Conservation (phyloP, 768 basidiomycete species). For the Galerina sulciceps region DNA sequence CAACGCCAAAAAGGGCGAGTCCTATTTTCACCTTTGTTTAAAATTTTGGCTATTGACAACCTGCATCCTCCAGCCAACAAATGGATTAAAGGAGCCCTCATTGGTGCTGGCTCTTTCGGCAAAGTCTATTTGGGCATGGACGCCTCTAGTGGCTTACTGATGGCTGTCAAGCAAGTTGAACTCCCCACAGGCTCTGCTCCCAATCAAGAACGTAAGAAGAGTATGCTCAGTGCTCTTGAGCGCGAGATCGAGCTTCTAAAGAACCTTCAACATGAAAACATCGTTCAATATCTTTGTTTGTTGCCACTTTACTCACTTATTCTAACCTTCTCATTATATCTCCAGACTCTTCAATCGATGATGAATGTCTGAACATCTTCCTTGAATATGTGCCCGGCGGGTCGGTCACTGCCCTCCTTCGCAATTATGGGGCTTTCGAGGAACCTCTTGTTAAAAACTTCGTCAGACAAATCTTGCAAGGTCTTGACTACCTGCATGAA, state of each 20-base stretch:
- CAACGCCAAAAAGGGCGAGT: slow-evolving; percentile 30
- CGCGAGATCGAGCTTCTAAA: slow-evolving; percentile 94
- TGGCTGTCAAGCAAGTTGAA: slow-evolving; percentile 98
- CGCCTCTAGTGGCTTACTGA: slow-evolving; percentile 84
- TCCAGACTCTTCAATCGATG: slow-evolving; percentile 91
- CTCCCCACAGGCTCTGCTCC: slow-evolving; percentile 81
- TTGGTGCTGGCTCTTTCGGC: slow-evolving; percentile 93
- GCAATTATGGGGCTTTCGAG: slow-evolving; percentile 94
- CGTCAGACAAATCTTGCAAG: slow-evolving; percentile 88
- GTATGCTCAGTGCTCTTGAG: slow-evolving; percentile 90
- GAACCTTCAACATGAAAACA: slow-evolving; percentile 92
- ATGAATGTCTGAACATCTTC: slow-evolving; percentile 92
- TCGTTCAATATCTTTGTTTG: slow-evolving; percentile 97
- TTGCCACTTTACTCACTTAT: slow-evolving; percentile 12
- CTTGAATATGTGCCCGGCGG: slow-evolving; percentile 96
- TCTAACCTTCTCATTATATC: slow-evolving; percentile 1
- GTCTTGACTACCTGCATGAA: slow-evolving; percentile 89
- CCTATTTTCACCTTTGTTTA: background rate
- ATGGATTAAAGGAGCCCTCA: slow-evolving; percentile 97
- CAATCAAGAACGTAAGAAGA: slow-evolving; percentile 92
- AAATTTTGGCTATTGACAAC: background rate
- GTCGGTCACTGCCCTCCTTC: slow-evolving; percentile 86
- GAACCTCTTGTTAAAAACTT: slow-evolving; percentile 92
- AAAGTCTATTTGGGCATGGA: slow-evolving; percentile 97
- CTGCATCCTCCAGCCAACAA: slow-evolving; percentile 65